Conservation (phyloP, 2,329 filamentous ascomycete species). For the Colletotrichum paranaense region DNA sequence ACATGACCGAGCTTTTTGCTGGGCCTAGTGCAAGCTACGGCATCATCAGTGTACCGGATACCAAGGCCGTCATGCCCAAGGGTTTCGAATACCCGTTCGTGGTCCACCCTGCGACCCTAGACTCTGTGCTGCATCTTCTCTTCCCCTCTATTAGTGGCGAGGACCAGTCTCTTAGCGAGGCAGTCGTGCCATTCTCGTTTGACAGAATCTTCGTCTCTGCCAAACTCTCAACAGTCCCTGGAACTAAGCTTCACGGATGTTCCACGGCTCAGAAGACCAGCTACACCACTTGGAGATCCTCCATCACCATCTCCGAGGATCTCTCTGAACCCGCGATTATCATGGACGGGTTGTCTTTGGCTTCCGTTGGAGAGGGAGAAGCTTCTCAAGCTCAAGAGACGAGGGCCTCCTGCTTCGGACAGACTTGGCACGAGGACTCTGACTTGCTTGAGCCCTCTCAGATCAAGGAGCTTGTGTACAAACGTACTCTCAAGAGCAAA, state of each 20-base stretch:
- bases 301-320: conserved; percentile 25
- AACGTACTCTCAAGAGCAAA: conserved; percentile 28
- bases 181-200: conserved; percentile 28
- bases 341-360: conserved; percentile 27
- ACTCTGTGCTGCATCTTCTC: conserved; percentile 32
- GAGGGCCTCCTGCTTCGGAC: conserved; percentile 23
- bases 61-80: conserved; percentile 33
- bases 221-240: conserved; percentile 15
- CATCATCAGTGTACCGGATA: conserved; percentile 23
- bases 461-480: conserved; percentile 27
- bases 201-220: conserved; percentile 29
- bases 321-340: conserved; percentile 23
- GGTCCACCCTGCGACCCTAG: conserved; percentile 34
- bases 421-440: conserved; percentile 25
- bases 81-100: conserved; percentile 28
- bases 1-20: conserved; percentile 27
- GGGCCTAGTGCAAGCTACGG: conserved; percentile 11
- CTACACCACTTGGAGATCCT: conserved; percentile 32
- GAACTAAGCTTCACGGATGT: conserved; percentile 24
- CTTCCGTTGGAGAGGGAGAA: conserved; percentile 21
- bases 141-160: conserved; percentile 33
- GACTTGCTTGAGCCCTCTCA: conserved; percentile 24
- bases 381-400: conserved; percentile 20
- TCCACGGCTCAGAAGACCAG: conserved; percentile 30
- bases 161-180: conserved; percentile 21